Evolutionary conservation across 495 filamentous ascomycete species (phyloP).

Genomic region (Cudoniella acicularis): DNA sequence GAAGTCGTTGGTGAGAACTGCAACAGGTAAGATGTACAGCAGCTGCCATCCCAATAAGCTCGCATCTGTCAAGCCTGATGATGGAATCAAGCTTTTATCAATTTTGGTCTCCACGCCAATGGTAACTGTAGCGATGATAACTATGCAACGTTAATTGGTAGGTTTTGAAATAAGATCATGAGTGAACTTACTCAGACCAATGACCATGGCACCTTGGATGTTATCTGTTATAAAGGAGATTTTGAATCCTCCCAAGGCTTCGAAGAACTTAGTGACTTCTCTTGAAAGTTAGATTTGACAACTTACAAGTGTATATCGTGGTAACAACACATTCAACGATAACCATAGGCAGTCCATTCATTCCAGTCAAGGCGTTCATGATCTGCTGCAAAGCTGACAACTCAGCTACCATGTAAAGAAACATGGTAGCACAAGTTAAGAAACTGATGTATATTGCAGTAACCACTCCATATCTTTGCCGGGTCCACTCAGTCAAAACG

Average conservation of each 20-base stretch:
- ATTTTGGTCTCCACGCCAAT: slow-evolving; percentile 68
- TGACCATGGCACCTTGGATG: slow-evolving; percentile 71
- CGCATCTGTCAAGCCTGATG: slow-evolving; percentile 56
- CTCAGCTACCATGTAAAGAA: slow-evolving; percentile 79
- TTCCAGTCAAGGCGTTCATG: slow-evolving; percentile 63
- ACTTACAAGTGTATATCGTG: slow-evolving; percentile 72
- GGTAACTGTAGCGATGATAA: slow-evolving; percentile 66
- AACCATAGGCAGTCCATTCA: slow-evolving; percentile 67
- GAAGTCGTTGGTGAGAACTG: slow-evolving; percentile 73
- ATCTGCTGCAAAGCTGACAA: slow-evolving; percentile 72
- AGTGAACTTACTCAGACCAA: slow-evolving; percentile 40
- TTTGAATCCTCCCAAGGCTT: slow-evolving; percentile 70
- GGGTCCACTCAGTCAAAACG: slow-evolving; percentile 75
- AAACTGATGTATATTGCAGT: slow-evolving; percentile 66
- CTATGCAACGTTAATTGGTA: slow-evolving; percentile 15
- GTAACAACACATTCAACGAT: slow-evolving; percentile 71
- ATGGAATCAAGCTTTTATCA: slow-evolving; percentile 57
- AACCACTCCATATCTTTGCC: slow-evolving; percentile 63
- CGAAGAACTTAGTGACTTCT: slow-evolving; percentile 11
- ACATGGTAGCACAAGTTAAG: slow-evolving; percentile 70
- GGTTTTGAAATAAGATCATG: not conserved
- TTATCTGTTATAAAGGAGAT: slow-evolving; percentile 78
- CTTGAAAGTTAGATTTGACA: not conserved
- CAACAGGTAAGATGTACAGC: slow-evolving; percentile 71
- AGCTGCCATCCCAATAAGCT: slow-evolving; percentile 72